Conservation (phyloP, 2,329 filamentous ascomycete genomes). For the Sclerotinia minor region DNA sequence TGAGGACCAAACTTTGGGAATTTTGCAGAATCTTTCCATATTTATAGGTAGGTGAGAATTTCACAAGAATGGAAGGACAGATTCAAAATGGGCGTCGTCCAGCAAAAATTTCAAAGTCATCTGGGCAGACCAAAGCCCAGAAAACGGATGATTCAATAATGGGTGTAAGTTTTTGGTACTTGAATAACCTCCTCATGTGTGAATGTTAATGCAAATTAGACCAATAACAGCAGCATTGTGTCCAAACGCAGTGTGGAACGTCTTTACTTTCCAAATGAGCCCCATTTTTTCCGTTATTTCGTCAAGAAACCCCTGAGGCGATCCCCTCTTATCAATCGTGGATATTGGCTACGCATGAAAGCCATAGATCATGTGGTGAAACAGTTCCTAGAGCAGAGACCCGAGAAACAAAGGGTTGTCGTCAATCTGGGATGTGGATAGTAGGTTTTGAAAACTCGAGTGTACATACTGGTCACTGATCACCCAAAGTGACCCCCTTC, state of each 20-base stretch:
- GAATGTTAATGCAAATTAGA: constrained; percentile 49
- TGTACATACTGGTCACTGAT: constrained; percentile 19
- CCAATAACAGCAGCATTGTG: constrained; percentile 88
- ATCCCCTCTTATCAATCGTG: constrained; percentile 86
- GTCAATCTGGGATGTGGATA: constrained; percentile 89
- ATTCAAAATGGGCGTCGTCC: constrained; percentile 9
- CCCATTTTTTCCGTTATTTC: constrained; percentile 85
- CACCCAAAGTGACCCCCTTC: constrained; percentile 71
- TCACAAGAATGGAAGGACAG: neutral
- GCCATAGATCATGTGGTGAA: constrained; percentile 74
- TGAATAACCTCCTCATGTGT: neutral
- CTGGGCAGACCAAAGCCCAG: constrained; percentile 19
- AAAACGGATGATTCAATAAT: constrained; percentile 48
- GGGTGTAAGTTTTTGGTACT: constrained; percentile 31
- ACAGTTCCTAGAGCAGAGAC: constrained; percentile 64
- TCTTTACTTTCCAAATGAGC: constrained; percentile 74
- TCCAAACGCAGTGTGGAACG: constrained; percentile 93
- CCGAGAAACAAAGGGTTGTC: constrained; percentile 65
- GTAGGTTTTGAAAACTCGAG: constrained; percentile 53
- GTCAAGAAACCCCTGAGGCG: constrained; percentile 80
- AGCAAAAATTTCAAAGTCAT: constrained; percentile 11
- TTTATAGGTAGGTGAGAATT: neutral
- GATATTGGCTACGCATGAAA: constrained; percentile 57
- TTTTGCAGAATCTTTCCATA: neutral
- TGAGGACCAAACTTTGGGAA: neutral